Base-by-base conservation (phyloP, 331 rosid genomes). In the Rhamnella rubrinervis region DNA sequence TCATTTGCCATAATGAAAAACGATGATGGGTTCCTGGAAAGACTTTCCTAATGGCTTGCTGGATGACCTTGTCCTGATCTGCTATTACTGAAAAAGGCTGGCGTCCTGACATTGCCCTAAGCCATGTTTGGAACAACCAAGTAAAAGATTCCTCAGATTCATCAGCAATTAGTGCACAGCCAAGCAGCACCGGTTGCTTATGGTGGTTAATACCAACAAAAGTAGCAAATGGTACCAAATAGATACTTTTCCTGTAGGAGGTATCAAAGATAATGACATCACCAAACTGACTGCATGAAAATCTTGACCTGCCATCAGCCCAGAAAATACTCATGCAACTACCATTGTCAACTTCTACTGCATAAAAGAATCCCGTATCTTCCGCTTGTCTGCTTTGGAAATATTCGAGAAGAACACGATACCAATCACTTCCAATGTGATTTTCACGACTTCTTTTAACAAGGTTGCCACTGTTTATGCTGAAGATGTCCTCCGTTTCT, bases 301-400 rank as follows among this genome's bases (percentile, higher is more conserved):
- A 93, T 72, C 98, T 83, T 62, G 97, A 91, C 82, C 95, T 85
- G 63, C 98, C 97, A 80, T 93, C 98, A 31, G 98, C 96, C 98
- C 97, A 93, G 82, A 93, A 93, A 72, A 93, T 56, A 82, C 88
- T 93, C 98, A 89, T 82, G 89, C 95, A 88, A 56, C 67, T 84
- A 66, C 96, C 90, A 75, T 83, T 71, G 57, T 82, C 92, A 67
- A 89, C 89, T 80, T 91, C 96, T 28, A 86, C 82, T 21, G 98
- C 87, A 76, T 91, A 83, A 72, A 93, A 93, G 81, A 93, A 93
- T 37, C 96, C 96, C 19, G 91, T 88, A 77, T 93, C 98, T 81
- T 91, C 97, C 13, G 96, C 88, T 75, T 91, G 98, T 68, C 66
- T 87, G 77, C 84, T 77, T 74, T 93, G 98, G 76, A 87, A 91